Base-by-base conservation (phyloP, 495 filamentous ascomycete genomes). In the Penicillium riverlandense region DNA sequence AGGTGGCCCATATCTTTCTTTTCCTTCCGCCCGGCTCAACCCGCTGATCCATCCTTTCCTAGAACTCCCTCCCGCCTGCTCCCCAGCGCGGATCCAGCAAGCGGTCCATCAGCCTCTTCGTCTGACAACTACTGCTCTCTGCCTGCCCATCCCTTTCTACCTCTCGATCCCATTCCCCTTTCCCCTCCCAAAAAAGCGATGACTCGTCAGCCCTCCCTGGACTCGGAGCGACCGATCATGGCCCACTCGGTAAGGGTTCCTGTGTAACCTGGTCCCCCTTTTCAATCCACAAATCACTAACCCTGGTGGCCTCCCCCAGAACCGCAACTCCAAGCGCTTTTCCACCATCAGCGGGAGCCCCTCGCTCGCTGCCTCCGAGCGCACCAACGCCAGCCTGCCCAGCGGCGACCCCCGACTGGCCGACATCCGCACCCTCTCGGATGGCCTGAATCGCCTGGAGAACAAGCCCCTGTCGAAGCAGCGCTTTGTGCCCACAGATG, bases 401-500 rank as follows among this genome's bases (percentile, higher is more conserved):
- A 71, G 69, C 43, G 65, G 66, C 43, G 78, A 83, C 54, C 74
- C 79, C 38, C 65, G 71, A 50, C 58, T 80, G 49, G 68, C 73
- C 47, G 88, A 95, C 54, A 88, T 95, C 66, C 82, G 78, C 49
- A 75, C 86, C 43, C 88, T 90, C 63, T 82, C 85, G 50, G 82
- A 86, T 44, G 84, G 86, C 34, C 76, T 97, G 38, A 82, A 90
- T 45, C 88, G 92, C 48, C 80, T 98, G 53, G 89, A 96, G 61
- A 91, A 95, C 74, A 88, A 88, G 62, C 86, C 83, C 27, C 79
- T 96, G 29, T 69, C 77, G 48, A 74, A 82, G 47, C 92, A 98
- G 70, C 85, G 92, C 47, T 96, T 95, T 58, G 77, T 83, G 37
- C 81, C 89, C 15, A 86, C 74, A 46, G 72, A 79, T 32, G 82